Evolutionary conservation across 106 monocot species (phyloP).

Genomic region (Apostasia ramifera): DNA sequence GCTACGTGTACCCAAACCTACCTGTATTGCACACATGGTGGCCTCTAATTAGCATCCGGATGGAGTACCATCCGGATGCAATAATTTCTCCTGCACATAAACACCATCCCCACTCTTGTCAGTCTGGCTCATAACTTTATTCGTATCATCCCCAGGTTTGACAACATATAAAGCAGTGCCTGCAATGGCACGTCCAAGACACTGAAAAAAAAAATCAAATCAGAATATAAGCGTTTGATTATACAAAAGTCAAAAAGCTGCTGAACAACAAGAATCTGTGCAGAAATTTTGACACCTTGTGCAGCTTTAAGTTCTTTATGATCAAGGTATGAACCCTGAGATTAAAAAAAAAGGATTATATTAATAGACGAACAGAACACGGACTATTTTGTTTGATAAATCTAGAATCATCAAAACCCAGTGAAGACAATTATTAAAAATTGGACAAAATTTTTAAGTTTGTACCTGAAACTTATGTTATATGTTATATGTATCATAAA

Average conservation of each 20-base stretch:
- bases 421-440: too few relatives aligned
- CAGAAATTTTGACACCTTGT: constrained; percentile 80
- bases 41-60: too few relatives aligned
- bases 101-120: constrained; percentile 96
- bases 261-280: constrained; percentile 36
- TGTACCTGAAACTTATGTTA: not conserved
- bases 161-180: constrained; percentile 69
- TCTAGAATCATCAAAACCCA: too few relatives aligned
- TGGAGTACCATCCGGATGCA: too few relatives aligned
- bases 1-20: too few relatives aligned
- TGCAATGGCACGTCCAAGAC: constrained; percentile 23
- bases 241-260: too few relatives aligned
- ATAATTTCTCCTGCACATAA: constrained; percentile 27
- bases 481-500: not conserved
- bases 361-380: too few relatives aligned
- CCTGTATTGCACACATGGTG: too few relatives aligned
- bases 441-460: not conserved
- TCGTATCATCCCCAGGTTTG: constrained; percentile 72
- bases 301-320: constrained; percentile 94
- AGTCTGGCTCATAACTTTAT: constrained; percentile 69
- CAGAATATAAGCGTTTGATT: not conserved
- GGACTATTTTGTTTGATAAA: too few relatives aligned
- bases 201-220: constrained; percentile 11
- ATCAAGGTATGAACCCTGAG: constrained; percentile 74
- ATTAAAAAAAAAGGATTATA: not conserved